Base-by-base conservation (phyloP, 2,329 filamentous ascomycete genomes). In the Trichoderma asperellum region DNA sequence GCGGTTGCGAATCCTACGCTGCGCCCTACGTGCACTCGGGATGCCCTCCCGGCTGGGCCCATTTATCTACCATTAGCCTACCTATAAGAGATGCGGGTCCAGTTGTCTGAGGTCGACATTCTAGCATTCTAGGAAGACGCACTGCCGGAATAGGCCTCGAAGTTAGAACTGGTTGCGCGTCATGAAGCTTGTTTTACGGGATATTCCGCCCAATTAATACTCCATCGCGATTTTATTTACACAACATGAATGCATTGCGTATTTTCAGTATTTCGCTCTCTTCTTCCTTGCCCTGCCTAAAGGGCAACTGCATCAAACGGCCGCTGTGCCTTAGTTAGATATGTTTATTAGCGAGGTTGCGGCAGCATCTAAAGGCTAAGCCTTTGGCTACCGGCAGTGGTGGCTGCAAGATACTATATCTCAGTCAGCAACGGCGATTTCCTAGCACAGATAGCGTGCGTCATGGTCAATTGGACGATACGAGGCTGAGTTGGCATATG, bases 401-500 rank as follows among this genome's bases (percentile, higher is more conserved):
- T n/a, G 24, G 58, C 43, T 47, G 37, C 24, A 32, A 32, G 12
- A 61, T 12, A 40, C 18, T 29, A n/a, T 32, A 16, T 34, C 21
- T 12, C 56, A 37, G 58, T 61, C 24, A 47, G 37, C 58, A 21
- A 40, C 58, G 37, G 40, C 11, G 6, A n/a, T 61, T 47, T 29
- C 27, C 37, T 27, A n/a, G 14, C 24, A 37, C 6, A 3, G 43
- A 12, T 24, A 35, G 34, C 24, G 37, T 18, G 53, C 53, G 62
- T 49, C 53, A n/a, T 35, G 34, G 27, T 18, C 21, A 27, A 24
- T 24, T 4, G 3, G 53, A 35, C 10, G 53, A 24, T 49, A 34
- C 37, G 63, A 66, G 63, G 63, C 53, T 66, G 53, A 66, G 63
- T 2, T 66, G 63, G 63, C 53, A 16, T 58, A 34, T 66, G 63